A percentile compares a stretch with the other conserved stretches of the same genome.
Conservation (phyloP, 1,284 basidiomycete species). For the Stygiomarasmius scandens region DNA sequence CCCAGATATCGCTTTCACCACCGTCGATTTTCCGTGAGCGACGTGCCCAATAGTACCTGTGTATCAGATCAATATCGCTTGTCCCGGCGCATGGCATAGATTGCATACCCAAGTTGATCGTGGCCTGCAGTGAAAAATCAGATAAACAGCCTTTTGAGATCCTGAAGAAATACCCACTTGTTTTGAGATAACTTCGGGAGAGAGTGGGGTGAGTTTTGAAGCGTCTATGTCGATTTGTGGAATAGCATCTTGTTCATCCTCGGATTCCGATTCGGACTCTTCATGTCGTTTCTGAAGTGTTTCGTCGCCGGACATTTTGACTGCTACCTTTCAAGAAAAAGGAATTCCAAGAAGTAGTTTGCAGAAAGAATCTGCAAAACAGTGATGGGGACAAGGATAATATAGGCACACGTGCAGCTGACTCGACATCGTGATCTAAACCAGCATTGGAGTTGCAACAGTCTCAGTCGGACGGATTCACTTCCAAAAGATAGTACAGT, state of each 20-base stretch:
- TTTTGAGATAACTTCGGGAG: constrained; percentile 96
- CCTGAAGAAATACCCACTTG: constrained; percentile 64
- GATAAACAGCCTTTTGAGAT: neutral
- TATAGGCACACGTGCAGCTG: neutral
- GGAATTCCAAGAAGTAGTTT: neutral
- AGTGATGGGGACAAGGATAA: neutral
- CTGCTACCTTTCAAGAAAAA: neutral
- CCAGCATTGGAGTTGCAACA: no score
- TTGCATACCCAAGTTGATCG: constrained; percentile 78
- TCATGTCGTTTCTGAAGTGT: constrained; percentile 61
- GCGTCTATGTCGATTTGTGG: constrained; percentile 74
- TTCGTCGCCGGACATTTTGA: constrained; percentile 64
- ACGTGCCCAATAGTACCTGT: constrained; percentile 94
- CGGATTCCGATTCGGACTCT: constrained; percentile 71
- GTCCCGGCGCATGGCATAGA: constrained; percentile 5
- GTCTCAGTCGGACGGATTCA: no score
- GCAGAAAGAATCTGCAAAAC: neutral
- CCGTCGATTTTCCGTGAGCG: constrained; percentile 98
- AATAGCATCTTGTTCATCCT: constrained; percentile 56
- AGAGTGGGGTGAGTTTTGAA: constrained; percentile 85
- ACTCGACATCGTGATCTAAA: no score
- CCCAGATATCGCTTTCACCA: constrained; percentile 99
- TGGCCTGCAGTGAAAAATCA: constrained; percentile 55
- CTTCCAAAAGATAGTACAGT: no score
- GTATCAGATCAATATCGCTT: constrained; percentile 17